Conservation (phyloP, 768 basidiomycete species). For the Lepiota brunneoincarnata region DNA sequence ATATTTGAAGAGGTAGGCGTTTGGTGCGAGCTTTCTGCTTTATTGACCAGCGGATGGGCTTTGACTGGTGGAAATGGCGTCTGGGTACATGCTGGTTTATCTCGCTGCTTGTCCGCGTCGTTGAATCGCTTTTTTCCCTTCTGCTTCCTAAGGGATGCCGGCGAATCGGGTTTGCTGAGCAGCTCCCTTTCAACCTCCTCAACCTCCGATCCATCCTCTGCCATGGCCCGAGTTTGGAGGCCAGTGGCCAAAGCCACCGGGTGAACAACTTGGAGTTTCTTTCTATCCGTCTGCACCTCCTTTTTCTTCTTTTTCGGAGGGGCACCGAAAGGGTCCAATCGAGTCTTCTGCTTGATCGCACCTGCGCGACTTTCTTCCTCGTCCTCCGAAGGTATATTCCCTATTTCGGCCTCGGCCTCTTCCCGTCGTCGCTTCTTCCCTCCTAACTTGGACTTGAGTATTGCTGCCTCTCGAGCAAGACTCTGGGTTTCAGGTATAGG, state of each 20-base stretch:
- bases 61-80: background rate
- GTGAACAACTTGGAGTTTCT: background rate
- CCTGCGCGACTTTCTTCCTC: conserved; percentile 61
- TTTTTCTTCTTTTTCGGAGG: conserved; percentile 42
- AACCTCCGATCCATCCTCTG: background rate
- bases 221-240: background rate
- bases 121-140: background rate
- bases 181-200: background rate
- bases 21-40: background rate
- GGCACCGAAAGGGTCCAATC: conserved; percentile 55
- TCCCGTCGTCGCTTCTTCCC: conserved; percentile 49
- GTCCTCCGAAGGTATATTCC: conserved; percentile 25
- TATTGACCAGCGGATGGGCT: background rate
- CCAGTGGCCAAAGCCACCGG: background rate
- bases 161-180: background rate
- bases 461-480: conserved; percentile 52
- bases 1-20: background rate
- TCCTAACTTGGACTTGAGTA: conserved; percentile 56
- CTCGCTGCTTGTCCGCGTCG: background rate
- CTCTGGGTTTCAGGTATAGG: conserved; percentile 46
- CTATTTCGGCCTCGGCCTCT: conserved; percentile 29
- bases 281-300: background rate
- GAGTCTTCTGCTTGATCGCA: conserved; percentile 57
- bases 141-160: background rate
- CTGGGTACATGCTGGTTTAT: background rate